A percentile compares a stretch with the other conserved stretches of the same genome.
phyloP scores from a whole-genome alignment of 2,329 filamentous ascomycete species.

The Didymella pomorum region DNA sequence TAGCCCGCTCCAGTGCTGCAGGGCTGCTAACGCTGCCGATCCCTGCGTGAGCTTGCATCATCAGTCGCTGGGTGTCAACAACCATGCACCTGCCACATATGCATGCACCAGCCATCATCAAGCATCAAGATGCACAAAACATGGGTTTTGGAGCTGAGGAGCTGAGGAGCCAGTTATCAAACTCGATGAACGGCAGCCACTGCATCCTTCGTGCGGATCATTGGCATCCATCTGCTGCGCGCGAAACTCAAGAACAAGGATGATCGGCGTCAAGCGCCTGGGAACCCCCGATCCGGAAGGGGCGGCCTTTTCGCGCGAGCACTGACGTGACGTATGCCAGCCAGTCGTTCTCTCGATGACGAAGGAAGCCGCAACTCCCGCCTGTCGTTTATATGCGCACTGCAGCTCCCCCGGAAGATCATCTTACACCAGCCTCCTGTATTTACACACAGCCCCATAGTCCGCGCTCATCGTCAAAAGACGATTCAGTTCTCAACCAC shows the following conservation, averaged over 20 bases:
- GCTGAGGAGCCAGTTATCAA: neutral
- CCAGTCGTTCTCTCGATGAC: slow-evolving; percentile 20
- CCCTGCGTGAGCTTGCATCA: slow-evolving; percentile 14
- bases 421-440: slow-evolving; percentile 9
- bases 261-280: slow-evolving; percentile 19
- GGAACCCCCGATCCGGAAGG: slow-evolving; percentile 16
- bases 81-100: slow-evolving; percentile 4
- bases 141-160: neutral
- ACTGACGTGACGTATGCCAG: slow-evolving; percentile 18
- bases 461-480: slow-evolving; percentile 3
- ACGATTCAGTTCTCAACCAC: slow-evolving; percentile 2
- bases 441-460: slow-evolving; percentile 9
- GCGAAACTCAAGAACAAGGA: slow-evolving; percentile 12
- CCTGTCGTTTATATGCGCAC: slow-evolving; percentile 21
- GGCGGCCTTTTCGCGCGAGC: slow-evolving; percentile 10
- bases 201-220: slow-evolving; percentile 15
- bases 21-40: slow-evolving; percentile 19
- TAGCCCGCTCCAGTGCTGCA: slow-evolving; percentile 4
- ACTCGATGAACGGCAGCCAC: slow-evolving; percentile 13
- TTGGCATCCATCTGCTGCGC: slow-evolving; percentile 9
- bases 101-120: slow-evolving; percentile 1
- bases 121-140: neutral
- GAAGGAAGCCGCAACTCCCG: slow-evolving; percentile 22
- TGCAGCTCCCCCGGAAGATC: slow-evolving; percentile 20
- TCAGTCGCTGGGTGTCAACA: slow-evolving; percentile 10